Conservation (phyloP, 768 basidiomycete species). For the Asterophora parasitica region DNA sequence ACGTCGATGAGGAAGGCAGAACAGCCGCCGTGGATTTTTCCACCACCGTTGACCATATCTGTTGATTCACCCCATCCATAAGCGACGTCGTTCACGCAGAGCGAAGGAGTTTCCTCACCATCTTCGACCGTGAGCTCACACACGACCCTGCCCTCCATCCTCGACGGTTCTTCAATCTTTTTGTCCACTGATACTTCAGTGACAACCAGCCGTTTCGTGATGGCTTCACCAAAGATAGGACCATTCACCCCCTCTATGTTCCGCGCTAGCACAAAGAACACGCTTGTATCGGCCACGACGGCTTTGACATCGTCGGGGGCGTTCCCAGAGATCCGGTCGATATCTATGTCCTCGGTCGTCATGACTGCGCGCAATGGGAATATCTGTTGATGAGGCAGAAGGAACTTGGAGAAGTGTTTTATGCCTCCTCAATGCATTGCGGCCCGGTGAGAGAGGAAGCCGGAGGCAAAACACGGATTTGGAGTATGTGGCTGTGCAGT, state of each 20-base stretch:
- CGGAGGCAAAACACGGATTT: neutral
- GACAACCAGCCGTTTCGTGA: constrained; percentile 21
- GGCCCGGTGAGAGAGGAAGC: constrained; percentile 9
- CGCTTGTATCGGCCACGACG: constrained; percentile 15
- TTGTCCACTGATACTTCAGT: constrained; percentile 38
- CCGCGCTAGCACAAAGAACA: constrained; percentile 12
- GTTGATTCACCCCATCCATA: neutral
- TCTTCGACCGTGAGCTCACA: constrained; percentile 37
- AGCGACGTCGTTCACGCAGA: too few relatives aligned
- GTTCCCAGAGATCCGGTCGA: constrained; percentile 24
- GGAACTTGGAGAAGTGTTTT: constrained; percentile 1
- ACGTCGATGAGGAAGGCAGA: constrained; percentile 49
- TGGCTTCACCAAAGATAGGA: constrained; percentile 17
- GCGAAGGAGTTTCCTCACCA: constrained; percentile 28
- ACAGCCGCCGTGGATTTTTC: constrained; percentile 53
- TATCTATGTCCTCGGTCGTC: constrained; percentile 11
- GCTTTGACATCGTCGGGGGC: constrained; percentile 27
- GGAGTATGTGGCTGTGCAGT: constrained; percentile 4
- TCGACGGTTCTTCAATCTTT: constrained; percentile 41
- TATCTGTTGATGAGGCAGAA: neutral
- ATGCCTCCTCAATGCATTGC: neutral
- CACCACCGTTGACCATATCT: constrained; percentile 53
- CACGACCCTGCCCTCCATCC: constrained; percentile 41
- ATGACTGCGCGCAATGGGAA: constrained; percentile 2
- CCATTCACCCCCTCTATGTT: constrained; percentile 8